Percentiles rank a stretch among this genome's conserved stretches.
phyloP scores from a whole-genome alignment of 2,329 filamentous ascomycete genomes.

The Fusarium albosuccineum region DNA sequence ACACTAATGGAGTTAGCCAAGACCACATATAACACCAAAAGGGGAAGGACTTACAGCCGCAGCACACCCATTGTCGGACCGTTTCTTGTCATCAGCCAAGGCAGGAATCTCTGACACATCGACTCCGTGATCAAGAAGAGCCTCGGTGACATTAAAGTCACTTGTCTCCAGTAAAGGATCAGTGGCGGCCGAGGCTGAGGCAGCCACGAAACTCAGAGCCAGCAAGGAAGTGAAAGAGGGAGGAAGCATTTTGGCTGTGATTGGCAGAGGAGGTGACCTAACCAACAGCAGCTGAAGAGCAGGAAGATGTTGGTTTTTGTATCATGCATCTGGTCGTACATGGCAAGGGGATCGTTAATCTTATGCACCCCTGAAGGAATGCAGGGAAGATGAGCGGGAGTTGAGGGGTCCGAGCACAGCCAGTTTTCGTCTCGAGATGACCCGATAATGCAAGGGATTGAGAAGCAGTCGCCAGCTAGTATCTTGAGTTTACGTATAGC shows the following conservation, averaged over 20 bases:
- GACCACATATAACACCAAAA: too few species aligned
- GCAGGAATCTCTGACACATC: slow-evolving; percentile 20
- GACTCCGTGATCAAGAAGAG: slow-evolving; percentile 24
- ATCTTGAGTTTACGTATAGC: too few species aligned
- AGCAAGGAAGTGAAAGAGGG: background rate
- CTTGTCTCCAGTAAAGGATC: slow-evolving; percentile 6
- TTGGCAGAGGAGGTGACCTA: too few species aligned
- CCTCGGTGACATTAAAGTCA: slow-evolving; percentile 27
- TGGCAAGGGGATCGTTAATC: background rate
- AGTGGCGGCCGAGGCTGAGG: background rate
- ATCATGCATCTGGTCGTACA: background rate
- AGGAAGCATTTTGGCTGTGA: slow-evolving; percentile 12
- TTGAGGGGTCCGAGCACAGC: too few species aligned
- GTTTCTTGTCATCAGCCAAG: background rate
- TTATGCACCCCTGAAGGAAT: background rate
- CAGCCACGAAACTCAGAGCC: background rate
- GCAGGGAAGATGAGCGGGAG: background rate
- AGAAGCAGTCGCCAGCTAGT: too few species aligned
- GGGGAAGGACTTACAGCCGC: slow-evolving; percentile 8
- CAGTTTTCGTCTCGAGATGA: too few species aligned
- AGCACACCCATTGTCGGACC: slow-evolving; percentile 8
- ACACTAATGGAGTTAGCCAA: slow-evolving; percentile 13
- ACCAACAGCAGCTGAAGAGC: background rate
- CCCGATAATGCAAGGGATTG: too few species aligned
- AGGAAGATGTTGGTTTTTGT: background rate